A percentile compares a stretch with the other conserved stretches of the same genome.
Evolutionary conservation across 2,329 filamentous ascomycete species (phyloP).

Genomic region (Penicillium paneum): DNA sequence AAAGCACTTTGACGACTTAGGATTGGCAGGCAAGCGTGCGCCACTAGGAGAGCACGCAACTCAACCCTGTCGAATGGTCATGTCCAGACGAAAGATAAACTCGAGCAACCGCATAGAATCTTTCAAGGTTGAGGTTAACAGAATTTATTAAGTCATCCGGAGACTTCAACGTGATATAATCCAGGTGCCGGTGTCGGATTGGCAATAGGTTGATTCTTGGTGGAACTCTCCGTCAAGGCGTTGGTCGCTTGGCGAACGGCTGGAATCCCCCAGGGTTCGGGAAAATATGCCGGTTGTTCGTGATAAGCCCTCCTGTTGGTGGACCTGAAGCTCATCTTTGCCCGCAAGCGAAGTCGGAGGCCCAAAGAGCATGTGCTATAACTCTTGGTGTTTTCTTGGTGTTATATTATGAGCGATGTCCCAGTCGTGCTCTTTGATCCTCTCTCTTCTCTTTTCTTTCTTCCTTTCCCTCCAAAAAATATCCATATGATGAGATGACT

Average conservation of each 20-base stretch:
- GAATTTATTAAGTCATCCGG: background rate
- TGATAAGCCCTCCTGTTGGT: slow-evolving; percentile 5
- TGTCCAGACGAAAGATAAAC: background rate
- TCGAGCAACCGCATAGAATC: background rate
- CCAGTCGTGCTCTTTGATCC: background rate
- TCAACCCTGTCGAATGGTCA: background rate
- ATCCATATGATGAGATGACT: background rate
- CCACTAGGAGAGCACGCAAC: background rate
- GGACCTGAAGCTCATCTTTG: background rate
- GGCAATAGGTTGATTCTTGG: background rate
- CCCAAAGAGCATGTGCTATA: slow-evolving; percentile 3
- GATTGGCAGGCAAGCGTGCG: background rate
- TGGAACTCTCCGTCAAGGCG: background rate
- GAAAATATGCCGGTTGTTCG: background rate
- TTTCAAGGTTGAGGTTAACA: background rate
- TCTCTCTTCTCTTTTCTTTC: background rate
- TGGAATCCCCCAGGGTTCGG: background rate
- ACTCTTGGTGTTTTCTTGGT: slow-evolving; percentile 4
- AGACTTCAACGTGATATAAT: background rate
- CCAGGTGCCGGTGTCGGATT: background rate
- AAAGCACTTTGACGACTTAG: no score
- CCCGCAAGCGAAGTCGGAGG: slow-evolving; percentile 7
- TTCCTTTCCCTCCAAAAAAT: background rate
- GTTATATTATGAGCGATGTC: background rate
- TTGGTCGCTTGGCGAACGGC: background rate